Conservation (phyloP, 2,329 filamentous ascomycete species). For the Exophiala viscosa region DNA sequence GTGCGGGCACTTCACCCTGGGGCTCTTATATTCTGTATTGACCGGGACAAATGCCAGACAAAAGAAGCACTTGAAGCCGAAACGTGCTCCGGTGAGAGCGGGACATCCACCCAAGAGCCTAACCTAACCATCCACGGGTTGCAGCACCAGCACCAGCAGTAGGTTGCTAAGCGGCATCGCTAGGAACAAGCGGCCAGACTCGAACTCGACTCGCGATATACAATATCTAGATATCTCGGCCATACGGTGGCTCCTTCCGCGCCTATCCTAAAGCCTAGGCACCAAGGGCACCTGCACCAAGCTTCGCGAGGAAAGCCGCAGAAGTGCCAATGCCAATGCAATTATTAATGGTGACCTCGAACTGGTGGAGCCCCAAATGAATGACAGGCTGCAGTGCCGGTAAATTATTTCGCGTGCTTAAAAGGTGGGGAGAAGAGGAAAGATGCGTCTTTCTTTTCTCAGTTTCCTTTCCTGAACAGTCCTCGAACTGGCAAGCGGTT, state of each 20-base stretch:
- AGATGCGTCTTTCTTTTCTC: background rate
- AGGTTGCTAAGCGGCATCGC: slow-evolving; percentile 13
- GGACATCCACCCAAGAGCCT: slow-evolving; percentile 18
- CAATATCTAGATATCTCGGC: too few species aligned
- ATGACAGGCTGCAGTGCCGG: slow-evolving; percentile 2
- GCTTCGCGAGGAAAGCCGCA: background rate
- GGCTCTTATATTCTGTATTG: background rate
- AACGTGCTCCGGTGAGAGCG: too few species aligned
- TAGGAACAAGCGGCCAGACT: slow-evolving; percentile 4
- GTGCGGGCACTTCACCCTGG: background rate
- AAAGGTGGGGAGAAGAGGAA: slow-evolving; percentile 1
- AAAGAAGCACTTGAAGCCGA: background rate
- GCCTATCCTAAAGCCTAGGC: background rate
- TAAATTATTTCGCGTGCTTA: slow-evolving; percentile 9
- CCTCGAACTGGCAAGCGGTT: background rate
- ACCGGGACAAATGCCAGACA: background rate
- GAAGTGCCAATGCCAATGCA: background rate
- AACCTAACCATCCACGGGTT: slow-evolving; percentile 14
- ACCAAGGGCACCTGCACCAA: too few species aligned
- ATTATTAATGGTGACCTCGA: too few species aligned
- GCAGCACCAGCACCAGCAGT: background rate
- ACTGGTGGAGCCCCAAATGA: slow-evolving; percentile 2
- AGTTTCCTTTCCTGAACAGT: background rate
- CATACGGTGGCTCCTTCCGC: too few species aligned
- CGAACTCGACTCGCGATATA: background rate